Conservation (phyloP, 257 asterid species). For the Paraleonurus japonicus region DNA sequence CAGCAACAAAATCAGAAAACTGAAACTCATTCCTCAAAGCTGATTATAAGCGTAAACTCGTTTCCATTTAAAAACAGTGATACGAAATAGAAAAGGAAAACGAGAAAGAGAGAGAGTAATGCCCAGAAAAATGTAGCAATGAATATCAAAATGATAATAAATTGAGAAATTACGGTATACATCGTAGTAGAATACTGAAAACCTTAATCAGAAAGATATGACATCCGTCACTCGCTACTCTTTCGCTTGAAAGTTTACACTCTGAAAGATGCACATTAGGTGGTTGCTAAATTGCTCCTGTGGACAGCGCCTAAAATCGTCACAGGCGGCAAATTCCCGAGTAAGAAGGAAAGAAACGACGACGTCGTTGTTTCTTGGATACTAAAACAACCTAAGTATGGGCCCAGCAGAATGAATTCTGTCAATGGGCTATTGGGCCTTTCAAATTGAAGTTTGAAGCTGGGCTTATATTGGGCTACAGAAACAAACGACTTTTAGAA, state of each 20-base stretch:
- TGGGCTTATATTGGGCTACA: too few species aligned
- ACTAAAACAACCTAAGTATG: background rate
- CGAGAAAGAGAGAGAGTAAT: background rate
- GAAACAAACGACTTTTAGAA: too few species aligned
- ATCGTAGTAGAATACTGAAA: background rate
- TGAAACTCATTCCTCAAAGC: background rate
- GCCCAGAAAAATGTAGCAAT: background rate
- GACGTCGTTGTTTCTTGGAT: background rate
- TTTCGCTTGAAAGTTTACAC: background rate
- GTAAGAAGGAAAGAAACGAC: background rate
- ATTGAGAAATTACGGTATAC: background rate
- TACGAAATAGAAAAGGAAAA: background rate
- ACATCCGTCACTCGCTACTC: background rate
- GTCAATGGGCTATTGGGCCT: too few species aligned
- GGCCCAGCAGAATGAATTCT: background rate
- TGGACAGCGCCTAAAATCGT: background rate
- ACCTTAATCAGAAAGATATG: background rate
- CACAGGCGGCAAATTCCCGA: conserved; percentile 4
- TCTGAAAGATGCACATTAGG: background rate
- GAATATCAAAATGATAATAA: background rate
- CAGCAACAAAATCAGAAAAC: background rate
- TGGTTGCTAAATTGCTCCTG: conserved; percentile 13
- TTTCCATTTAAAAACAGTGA: background rate
- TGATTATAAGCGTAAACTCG: background rate
- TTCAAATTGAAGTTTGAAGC: too few species aligned